Percentiles rank a stretch among this genome's conserved stretches.
Evolutionary conservation across 225 moss, liverwort and hornwort species (phyloP).

Genomic region (Climacium dendroides): DNA sequence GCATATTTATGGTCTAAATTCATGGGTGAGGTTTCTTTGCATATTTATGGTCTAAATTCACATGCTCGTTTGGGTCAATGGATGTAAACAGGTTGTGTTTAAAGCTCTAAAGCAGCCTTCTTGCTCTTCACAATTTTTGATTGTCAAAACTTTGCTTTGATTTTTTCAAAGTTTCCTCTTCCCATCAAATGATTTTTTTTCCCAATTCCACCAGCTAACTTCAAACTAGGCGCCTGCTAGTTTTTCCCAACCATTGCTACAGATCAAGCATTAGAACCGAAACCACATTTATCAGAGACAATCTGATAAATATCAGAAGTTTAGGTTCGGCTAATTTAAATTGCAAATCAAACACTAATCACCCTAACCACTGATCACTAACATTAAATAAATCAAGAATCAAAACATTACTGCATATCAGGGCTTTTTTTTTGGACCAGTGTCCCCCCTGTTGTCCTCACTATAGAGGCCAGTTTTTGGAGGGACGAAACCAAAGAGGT

Average conservation of each 20-base stretch:
- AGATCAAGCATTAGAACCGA: not conserved
- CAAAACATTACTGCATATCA: not conserved
- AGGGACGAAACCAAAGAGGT: no score
- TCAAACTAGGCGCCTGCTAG: not conserved
- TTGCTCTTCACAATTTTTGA: accelerated
- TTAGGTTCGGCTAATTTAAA: not conserved
- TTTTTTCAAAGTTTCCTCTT: not conserved
- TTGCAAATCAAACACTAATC: not conserved
- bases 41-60: not conserved
- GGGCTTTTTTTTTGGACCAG: no score
- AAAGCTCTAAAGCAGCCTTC: not conserved
- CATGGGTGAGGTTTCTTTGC: not conserved
- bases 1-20: not conserved
- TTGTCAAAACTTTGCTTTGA: not conserved
- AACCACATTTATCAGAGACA: not conserved
- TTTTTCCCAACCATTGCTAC: not conserved
- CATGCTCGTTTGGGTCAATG: not conserved
- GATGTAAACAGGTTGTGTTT: not conserved
- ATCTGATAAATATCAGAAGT: not conserved
- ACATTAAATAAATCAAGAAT: not conserved
- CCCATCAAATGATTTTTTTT: not conserved
- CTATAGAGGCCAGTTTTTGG: no score
- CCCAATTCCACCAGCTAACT: not conserved
- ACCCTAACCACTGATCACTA: no score
- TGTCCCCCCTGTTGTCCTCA: no score